A percentile compares a stretch with the other conserved stretches of the same genome.
phyloP scores from a whole-genome alignment of 2,329 filamentous ascomycete genomes.

The Juglanconis juglandina region DNA sequence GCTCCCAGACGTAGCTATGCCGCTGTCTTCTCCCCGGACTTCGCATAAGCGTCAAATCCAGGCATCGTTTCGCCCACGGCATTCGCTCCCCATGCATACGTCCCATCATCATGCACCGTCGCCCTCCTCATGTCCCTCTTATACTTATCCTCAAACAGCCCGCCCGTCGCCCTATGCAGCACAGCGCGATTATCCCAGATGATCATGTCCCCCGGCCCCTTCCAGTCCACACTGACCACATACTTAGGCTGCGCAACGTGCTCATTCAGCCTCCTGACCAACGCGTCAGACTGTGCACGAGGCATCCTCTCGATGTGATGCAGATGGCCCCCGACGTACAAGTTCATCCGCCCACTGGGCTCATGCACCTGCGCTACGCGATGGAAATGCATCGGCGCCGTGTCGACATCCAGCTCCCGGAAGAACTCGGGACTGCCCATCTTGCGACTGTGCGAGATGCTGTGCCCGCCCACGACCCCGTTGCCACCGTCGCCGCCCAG shows the following conservation, averaged over 20 bases:
- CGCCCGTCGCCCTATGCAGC: conserved; percentile 50
- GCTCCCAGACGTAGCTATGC: not conserved
- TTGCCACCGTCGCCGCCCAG: conserved; percentile 30
- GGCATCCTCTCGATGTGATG: conserved; percentile 45
- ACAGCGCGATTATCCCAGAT: conserved; percentile 59
- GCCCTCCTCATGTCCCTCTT: conserved; percentile 52
- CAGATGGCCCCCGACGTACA: conserved; percentile 52
- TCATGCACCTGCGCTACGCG: conserved; percentile 50
- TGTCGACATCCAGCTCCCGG: conserved; percentile 37
- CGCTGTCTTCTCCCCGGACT: not conserved
- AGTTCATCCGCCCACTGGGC: conserved; percentile 45
- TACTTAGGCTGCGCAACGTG: conserved; percentile 48
- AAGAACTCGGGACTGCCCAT: conserved; percentile 48
- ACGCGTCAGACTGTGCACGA: conserved; percentile 29
- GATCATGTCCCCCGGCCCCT: conserved; percentile 46
- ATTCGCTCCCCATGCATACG: conserved; percentile 37
- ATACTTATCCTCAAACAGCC: conserved; percentile 45
- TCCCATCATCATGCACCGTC: conserved; percentile 48
- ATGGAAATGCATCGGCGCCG: conserved; percentile 41
- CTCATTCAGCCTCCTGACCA: conserved; percentile 39
- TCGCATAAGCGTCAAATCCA: conserved; percentile 19
- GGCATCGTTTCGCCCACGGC: conserved; percentile 21
- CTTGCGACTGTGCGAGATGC: conserved; percentile 51
- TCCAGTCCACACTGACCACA: conserved; percentile 44
- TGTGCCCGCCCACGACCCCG: conserved; percentile 47